phyloP scores from a whole-genome alignment of 1,284 basidiomycete genomes.

The Rhizoctonia solani region DNA sequence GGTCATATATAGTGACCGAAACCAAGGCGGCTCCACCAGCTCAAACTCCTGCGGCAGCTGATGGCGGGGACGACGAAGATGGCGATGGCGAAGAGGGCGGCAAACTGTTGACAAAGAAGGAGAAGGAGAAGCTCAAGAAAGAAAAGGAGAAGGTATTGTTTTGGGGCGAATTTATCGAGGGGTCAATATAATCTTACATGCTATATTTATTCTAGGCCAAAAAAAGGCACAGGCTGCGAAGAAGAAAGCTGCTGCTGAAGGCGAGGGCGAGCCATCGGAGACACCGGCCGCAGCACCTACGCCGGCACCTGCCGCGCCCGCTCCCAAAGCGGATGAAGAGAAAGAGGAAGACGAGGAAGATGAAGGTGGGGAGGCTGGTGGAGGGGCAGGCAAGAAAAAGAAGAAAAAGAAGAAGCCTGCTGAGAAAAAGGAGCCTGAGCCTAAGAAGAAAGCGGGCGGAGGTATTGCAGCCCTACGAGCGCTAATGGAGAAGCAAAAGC shows the following conservation, averaged over 20 bases:
- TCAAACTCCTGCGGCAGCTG: constrained; percentile 36
- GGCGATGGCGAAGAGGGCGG: constrained; percentile 51
- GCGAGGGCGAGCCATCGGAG: constrained; percentile 42
- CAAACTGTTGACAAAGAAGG: constrained; percentile 82
- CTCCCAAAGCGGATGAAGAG: constrained; percentile 42
- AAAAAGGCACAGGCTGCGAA: constrained; percentile 92
- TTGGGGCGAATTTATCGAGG: constrained; percentile 1
- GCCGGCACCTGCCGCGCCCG: constrained; percentile 42
- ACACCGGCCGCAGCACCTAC: constrained; percentile 41
- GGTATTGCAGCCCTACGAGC: constrained; percentile 71
- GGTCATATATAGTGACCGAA: constrained; percentile 4
- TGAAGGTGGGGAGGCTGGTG: constrained; percentile 59
- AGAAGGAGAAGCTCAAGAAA: constrained; percentile 93
- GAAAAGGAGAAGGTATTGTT: constrained; percentile 81
- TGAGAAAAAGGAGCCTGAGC: constrained; percentile 67
- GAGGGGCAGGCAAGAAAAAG: constrained; percentile 70
- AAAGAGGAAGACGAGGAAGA: constrained; percentile 62
- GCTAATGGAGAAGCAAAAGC: constrained; percentile 86
- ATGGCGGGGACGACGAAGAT: constrained; percentile 52
- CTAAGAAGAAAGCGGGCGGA: constrained; percentile 70
- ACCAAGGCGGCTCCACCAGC: constrained; percentile 44
- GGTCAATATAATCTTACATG: neutral
- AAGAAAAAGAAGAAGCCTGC: constrained; percentile 89
- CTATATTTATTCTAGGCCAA: constrained; percentile 64
- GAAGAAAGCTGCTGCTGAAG: constrained; percentile 65